Evolutionary conservation across 2,329 filamentous ascomycete species (phyloP), one percentile per base, ranked within the genome.

Genomic region (Paecilomyces dactylethromorphus): DNA sequence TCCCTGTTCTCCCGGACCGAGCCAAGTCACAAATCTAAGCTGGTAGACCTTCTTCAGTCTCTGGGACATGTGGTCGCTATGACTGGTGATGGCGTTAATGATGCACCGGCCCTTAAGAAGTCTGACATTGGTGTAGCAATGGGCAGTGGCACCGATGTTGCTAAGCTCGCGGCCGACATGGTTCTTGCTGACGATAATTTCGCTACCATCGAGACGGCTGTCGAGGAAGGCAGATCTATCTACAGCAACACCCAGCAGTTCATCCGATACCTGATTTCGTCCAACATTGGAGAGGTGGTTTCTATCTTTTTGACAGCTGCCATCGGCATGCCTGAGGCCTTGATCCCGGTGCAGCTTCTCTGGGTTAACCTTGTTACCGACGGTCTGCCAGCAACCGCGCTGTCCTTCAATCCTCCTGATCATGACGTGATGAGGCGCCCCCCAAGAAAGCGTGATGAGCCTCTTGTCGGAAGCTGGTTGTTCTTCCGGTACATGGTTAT

Each of bases 201-300:
- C 75, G 94, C 94, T 62, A 99, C 94, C 3, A 99, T 99, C 66
- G 91, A 96, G 74, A 83, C 91, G 58, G 94, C 94, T 55, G 92
- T 99, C 63, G 94, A 99, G 74, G 94, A 99, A 78, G 94, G 94
- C 57, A 89, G 94, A 63, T 92, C 92, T 63, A 99, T 99, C 78
- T 99, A 97, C 84, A 97, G 94, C 87, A 99, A 99, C 82, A 99
- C 94, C 5, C 94, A 99, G 74, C 94, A 99, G 75, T 99, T 99
- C 78, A 99, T 99, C 78, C 91, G 95, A 55, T 99, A 99, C 75
- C 84, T 99, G 62, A 99, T 99, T 74, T 97, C 93, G 8, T 97
- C 93, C 64, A 99, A 99, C 80, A 99, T 99, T 65, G 95, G 94
- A 69, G 94, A 99, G 76, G 94, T 99, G 35, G 94, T 99, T 35